These are phyloP conservation scores for Yamadazyma sp. DNA, from an alignment of 1,139 yeast genomes.

Conservation along the genomic window DNA sequence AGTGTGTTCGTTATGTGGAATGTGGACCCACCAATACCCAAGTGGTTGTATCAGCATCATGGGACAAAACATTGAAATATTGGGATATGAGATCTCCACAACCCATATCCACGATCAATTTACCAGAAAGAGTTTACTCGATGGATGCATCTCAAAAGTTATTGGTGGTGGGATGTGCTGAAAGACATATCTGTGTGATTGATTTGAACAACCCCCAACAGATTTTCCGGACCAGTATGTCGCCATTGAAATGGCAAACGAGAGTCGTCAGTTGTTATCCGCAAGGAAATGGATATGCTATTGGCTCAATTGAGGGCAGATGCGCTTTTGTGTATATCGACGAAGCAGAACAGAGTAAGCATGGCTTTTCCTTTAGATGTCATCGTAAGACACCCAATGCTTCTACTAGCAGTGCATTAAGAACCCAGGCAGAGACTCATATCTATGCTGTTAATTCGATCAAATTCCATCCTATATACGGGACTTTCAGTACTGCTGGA, in stretches of 20 bases:
- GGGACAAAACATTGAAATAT: conserved; percentile 93
- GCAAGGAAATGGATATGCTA: conserved; percentile 87
- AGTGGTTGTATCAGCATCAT: conserved; percentile 87
- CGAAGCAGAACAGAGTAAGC: conserved; percentile 69
- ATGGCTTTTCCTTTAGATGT: conserved; percentile 90
- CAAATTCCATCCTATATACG: conserved; percentile 83
- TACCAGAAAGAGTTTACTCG: conserved; percentile 89
- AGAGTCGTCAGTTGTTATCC: conserved; percentile 81
- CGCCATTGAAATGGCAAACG: conserved; percentile 94
- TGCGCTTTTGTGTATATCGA: conserved; percentile 96
- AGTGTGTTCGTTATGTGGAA: conserved; percentile 70
- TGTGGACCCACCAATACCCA: conserved; percentile 82
- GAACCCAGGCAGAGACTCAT: conserved; percentile 45
- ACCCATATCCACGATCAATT: conserved; percentile 75
- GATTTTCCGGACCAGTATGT: conserved; percentile 69
- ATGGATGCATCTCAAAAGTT: conserved; percentile 84
- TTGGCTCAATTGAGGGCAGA: conserved; percentile 94
- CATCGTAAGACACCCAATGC: conserved; percentile 62
- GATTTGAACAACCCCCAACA: conserved; percentile 83
- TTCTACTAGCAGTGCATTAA: conserved; percentile 35
- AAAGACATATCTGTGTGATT: conserved; percentile 74
- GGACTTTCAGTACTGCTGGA: conserved; percentile 93
- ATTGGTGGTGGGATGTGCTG: conserved; percentile 91
- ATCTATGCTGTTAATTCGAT: conserved; percentile 80
- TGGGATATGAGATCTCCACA: conserved; percentile 92